These are phyloP conservation scores for Plantago major DNA, from an alignment of 257 asterid genomes.

Conservation along the genomic window DNA sequence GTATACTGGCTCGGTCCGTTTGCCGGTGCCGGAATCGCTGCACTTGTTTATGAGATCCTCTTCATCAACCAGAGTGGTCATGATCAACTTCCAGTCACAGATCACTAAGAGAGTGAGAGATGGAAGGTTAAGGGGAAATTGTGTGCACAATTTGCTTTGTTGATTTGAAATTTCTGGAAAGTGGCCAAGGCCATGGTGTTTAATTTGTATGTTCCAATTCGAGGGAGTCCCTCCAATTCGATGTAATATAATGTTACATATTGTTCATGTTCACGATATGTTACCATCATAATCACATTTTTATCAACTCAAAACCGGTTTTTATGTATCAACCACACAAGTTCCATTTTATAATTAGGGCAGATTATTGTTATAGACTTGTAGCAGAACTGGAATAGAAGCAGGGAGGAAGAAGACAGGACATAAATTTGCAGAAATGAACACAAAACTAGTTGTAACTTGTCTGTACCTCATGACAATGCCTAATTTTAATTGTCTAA, in stretches of 20 bases:
- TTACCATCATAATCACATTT: too few species aligned
- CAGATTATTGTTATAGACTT: too few species aligned
- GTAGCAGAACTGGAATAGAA: too few species aligned
- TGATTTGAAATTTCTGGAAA: background rate
- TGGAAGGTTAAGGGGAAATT: background rate
- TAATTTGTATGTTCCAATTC: conserved; percentile 8
- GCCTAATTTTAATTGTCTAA: too few species aligned
- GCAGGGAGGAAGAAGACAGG: too few species aligned
- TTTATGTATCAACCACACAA: too few species aligned
- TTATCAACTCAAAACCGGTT: too few species aligned
- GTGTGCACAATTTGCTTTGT: conserved; percentile 19
- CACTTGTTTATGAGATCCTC: conserved; percentile 49
- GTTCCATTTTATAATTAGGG: background rate
- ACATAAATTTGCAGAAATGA: too few species aligned
- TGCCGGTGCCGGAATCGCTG: conserved; percentile 62
- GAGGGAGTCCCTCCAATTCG: too few species aligned
- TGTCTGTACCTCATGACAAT: too few species aligned
- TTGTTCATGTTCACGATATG: too few species aligned
- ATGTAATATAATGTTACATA: background rate
- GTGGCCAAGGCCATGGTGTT: conserved; percentile 17
- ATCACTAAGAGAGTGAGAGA: conserved; percentile 27
- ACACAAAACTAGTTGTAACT: too few species aligned
- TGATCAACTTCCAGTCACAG: conserved; percentile 52
- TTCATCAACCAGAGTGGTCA: conserved; percentile 52
- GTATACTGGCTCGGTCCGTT: conserved; percentile 86